Evolutionary conservation across 2,329 filamentous ascomycete species (phyloP), one percentile per base, ranked within the genome.

Genomic region (Nannizzia gypsea): DNA sequence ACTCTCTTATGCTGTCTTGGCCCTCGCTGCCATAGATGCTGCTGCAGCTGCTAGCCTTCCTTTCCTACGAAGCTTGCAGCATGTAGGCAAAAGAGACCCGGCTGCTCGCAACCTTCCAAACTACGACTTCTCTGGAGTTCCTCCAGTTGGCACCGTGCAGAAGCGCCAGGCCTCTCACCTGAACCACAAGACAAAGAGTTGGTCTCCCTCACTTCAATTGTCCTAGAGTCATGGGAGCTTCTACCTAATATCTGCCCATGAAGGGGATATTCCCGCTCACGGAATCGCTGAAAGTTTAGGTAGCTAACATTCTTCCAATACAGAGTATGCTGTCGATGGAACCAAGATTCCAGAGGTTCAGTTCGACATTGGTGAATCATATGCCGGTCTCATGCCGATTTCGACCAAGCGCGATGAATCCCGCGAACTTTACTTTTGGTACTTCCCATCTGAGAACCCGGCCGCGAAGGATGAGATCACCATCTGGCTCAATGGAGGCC

Each of bases 291-390:
- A 34, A 11, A 26, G 5, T 34, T 1, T 2, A 20, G n/a, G 31
- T 36, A 20, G 28, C 50, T 54, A 34, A 54, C 50, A 54, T 34
- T 20, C 17, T 1, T 15, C 6, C 36, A 22, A 2, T 5, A 62
- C 85, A 83, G 79, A 64, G 88, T 84, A 63, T 80, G 78, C 22
- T 83, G 60, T 88, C 44, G 81, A 89, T 65, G 83, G 86, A 2
- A 79, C 77, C 1, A 76, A 71, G 0, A 81, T 90, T 55, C 87
- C 87, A 0, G 84, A 88, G 17, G 83, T 90, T 0, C 68, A 79
- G 26, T 90, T 88, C 62, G 86, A 90, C 63, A 74, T 88, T 58
- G 80, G 80, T 22, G 76, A 78, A 66, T 74, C 75, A 56, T 78
- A 77, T 62, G 75, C 76, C 1, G 76, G 76, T 8, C 72, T 80